Base-by-base conservation (phyloP, 1,284 basidiomycete genomes). In the Takashimella koratensis region DNA sequence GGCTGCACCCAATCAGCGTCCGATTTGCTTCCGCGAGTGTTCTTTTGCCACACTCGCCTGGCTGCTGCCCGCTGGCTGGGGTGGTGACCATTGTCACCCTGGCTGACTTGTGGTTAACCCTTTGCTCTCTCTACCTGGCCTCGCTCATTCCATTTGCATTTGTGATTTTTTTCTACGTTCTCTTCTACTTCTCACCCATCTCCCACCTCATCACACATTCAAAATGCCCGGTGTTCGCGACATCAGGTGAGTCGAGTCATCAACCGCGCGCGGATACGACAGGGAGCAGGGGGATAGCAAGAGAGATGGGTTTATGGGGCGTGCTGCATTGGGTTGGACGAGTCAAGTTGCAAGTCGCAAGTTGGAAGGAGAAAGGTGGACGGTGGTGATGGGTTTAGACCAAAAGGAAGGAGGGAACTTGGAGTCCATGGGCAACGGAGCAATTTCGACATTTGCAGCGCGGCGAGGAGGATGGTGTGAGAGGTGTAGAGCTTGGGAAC, bases 171-270 rank as follows among this genome's bases (percentile, higher is more conserved):
- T 36, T 36, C 30, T 36, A 8, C 16, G 30, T n/a, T n/a, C n/a
- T n/a, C 30, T 8, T 36, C 30, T 36, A 8, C 30, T 8, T 16
- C 30, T 8, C 30, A 8, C 30, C 8, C 30, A 36, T 36, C 30
- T 36, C 40, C 49, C n/a, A 25, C 22, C 30, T 54, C 40, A 43
- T 51, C 53, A 57, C 51, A 57, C 62, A 64, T 54, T 62, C 66
- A 87, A 80, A 78, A 93, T 93, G 90, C 90, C 90, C 71, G 88
- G 88, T 80, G 90, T 93, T 80, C 82, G 90, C 81, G 90, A 93
- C 79, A 86, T 92, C 78, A 87, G 87, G 90, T 90, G 66, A 72
- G 81, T 77, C 41, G 47, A 42, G 36, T 27, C 39, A 8, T 16
- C n/a, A n/a, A 23, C 22, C 24, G 45, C 22, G 43, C 19, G 30